Base-by-base conservation (phyloP, 495 filamentous ascomycete genomes). In the Penicillium arizonense region DNA sequence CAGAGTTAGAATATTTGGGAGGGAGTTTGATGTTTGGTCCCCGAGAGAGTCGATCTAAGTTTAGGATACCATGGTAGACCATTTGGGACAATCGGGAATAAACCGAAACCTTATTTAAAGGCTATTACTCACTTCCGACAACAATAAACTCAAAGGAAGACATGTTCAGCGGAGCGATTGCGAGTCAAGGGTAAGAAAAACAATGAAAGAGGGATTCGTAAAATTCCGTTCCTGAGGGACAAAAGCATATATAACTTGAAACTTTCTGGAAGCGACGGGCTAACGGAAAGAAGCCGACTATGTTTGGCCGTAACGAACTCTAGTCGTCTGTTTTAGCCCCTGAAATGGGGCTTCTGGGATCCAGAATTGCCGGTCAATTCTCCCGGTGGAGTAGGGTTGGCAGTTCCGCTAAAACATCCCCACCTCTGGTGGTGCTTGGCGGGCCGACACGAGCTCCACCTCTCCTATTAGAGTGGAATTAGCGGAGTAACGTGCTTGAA, bases 61-160 rank as follows among this genome's bases (percentile, higher is more conserved):
- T 30, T 30, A 30, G 28, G 28, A 30, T 30, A 30, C 28, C 28
- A 30, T 30, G 28, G 28, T 30, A 30, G 24, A 30, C 28, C 28
- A 30, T 30, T 7, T 30, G 28, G 7, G 9, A 30, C 28, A 0
- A 5, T 30, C 28, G 28, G 28, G 5, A 30, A 30, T 30, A 30
- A 23, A n/a, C n/a, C n/a, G 24, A 34, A 43, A 41, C 9, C 38
- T 43, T 43, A n/a, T 30, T 5, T 9, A 41, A 36, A 20, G 18
- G 11, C 12, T n/a, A 43, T 44, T 26, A 71, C 75, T 55, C 63
- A 80, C 77, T 73, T 16, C 80, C 80, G 24, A 83, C 76, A 10
- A 83, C 53, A 51, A 83, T 73, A 56, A 83, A 83, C 45, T 82
- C 79, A 43, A 50, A 61, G 14, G 52, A 44, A 7, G 57, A 59